phyloP scores from a whole-genome alignment of 192 early-diverging fungal genomes.

The Coemansia sp. region DNA sequence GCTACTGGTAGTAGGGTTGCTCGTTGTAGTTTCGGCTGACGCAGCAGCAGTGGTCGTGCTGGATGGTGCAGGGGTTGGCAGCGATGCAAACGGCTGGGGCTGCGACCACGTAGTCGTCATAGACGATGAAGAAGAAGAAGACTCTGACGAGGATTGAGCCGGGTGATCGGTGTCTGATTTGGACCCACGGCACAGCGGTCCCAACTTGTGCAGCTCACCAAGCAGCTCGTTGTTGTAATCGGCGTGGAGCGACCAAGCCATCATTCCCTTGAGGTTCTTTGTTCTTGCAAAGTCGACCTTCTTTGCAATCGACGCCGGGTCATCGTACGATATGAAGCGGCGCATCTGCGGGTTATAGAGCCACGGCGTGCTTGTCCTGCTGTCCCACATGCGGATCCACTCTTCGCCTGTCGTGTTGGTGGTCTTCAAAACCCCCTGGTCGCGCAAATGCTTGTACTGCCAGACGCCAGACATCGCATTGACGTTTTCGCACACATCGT shows the following conservation, averaged over 20 bases:
- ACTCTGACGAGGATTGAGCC: neutral
- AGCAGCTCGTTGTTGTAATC: conserved; percentile 61
- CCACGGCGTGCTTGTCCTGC: conserved; percentile 56
- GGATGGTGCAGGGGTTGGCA: conserved; percentile 6
- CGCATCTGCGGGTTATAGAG: conserved; percentile 59
- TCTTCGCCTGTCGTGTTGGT: conserved; percentile 50
- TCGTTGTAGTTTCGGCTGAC: neutral
- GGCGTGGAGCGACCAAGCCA: conserved; percentile 58
- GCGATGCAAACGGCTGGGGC: conserved; percentile 24
- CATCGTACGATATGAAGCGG: conserved; percentile 77
- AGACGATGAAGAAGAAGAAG: conserved; percentile 7
- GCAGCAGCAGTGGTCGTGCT: neutral
- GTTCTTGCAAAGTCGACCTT: conserved; percentile 62
- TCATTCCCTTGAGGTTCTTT: conserved; percentile 62
- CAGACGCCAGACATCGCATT: conserved; percentile 59
- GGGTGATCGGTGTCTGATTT: conserved; percentile 22
- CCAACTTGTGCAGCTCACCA: conserved; percentile 19
- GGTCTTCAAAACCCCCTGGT: conserved; percentile 53
- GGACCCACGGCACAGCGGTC: conserved; percentile 41
- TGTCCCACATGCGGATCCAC: conserved; percentile 62
- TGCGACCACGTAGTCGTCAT: conserved; percentile 9
- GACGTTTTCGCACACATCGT: conserved; percentile 49
- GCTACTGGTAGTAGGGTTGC: neutral
- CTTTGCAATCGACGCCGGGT: conserved; percentile 60
- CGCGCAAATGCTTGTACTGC: conserved; percentile 61